phyloP scores from a whole-genome alignment of 352 stramenopile genomes.

The Paralagenidium karlingii region DNA sequence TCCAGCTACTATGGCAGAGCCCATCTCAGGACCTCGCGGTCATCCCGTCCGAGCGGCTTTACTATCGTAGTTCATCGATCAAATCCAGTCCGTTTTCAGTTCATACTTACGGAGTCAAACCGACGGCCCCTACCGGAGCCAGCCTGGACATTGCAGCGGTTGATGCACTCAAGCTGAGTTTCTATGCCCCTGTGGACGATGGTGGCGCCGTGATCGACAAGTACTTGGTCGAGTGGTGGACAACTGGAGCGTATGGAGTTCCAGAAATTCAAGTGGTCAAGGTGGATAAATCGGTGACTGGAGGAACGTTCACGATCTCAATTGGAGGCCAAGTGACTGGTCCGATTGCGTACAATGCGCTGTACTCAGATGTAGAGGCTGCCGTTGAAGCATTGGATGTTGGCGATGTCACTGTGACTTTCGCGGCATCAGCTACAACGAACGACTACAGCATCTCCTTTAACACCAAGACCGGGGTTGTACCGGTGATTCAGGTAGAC shows the following conservation, averaged over 20 bases:
- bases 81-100: conserved; percentile 52
- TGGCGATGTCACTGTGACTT: conserved; percentile 70
- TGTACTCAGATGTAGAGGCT: conserved; percentile 66
- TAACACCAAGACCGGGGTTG: conserved; percentile 16
- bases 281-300: conserved; percentile 56
- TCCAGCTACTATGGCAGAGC: conserved; percentile 84
- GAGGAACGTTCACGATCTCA: conserved; percentile 71
- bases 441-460: conserved; percentile 47
- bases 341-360: conserved; percentile 25
- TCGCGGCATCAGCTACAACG: conserved; percentile 9
- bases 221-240: conserved; percentile 87
- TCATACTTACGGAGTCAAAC: conserved; percentile 32
- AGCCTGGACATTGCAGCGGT: conserved; percentile 28
- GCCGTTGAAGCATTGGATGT: conserved; percentile 67
- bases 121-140: conserved; percentile 23
- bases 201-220: conserved; percentile 71
- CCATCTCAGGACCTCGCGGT: conserved; percentile 77
- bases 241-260: conserved; percentile 24
- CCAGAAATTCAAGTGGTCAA: conserved; percentile 77
- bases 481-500: conserved; percentile 23
- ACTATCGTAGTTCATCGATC: conserved; percentile 54
- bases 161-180: conserved; percentile 73
- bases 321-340: conserved; percentile 32
- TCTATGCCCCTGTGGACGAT: conserved; percentile 65
- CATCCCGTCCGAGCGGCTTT: conserved; percentile 80